These are phyloP conservation scores for Psilocybe subaeruginosa DNA, from an alignment of 768 basidiomycete species.

Conservation along the genomic window DNA sequence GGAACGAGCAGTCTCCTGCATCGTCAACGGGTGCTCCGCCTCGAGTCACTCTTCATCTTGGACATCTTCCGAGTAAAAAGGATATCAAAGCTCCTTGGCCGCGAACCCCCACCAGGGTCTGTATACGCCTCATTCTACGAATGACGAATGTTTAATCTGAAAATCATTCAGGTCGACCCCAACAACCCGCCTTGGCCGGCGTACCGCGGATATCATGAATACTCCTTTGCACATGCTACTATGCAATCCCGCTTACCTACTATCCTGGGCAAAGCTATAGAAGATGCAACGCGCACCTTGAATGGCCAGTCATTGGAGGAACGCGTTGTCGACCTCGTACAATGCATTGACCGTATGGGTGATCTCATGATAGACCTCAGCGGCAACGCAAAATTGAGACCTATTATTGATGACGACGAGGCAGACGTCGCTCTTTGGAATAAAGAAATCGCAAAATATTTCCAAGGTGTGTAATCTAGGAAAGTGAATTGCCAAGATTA, in stretches of 20 bases:
- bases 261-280: slow-evolving; percentile 94
- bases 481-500: slow-evolving; percentile 2
- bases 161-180: slow-evolving; percentile 60
- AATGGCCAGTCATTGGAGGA: slow-evolving; percentile 88
- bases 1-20: slow-evolving; percentile 2
- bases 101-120: slow-evolving; percentile 70
- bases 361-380: slow-evolving; percentile 87
- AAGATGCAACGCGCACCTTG: slow-evolving; percentile 86
- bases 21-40: slow-evolving; percentile 44
- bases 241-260: slow-evolving; percentile 97
- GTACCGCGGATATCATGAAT: slow-evolving; percentile 80
- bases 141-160: background rate
- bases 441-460: slow-evolving; percentile 94
- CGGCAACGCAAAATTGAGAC: slow-evolving; percentile 80
- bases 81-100: slow-evolving; percentile 76
- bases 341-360: slow-evolving; percentile 90
- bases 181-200: slow-evolving; percentile 87
- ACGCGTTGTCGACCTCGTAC: slow-evolving; percentile 78
- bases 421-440: slow-evolving; percentile 96
- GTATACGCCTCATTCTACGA: slow-evolving; percentile 18
- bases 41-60: slow-evolving; percentile 71
- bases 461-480: slow-evolving; percentile 62
- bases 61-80: slow-evolving; percentile 74
- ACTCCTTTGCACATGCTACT: slow-evolving; percentile 87
- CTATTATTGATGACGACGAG: slow-evolving; percentile 89